Evolutionary conservation across 805 yeast species (phyloP).

Genomic region (Teunomyces atbi): DNA sequence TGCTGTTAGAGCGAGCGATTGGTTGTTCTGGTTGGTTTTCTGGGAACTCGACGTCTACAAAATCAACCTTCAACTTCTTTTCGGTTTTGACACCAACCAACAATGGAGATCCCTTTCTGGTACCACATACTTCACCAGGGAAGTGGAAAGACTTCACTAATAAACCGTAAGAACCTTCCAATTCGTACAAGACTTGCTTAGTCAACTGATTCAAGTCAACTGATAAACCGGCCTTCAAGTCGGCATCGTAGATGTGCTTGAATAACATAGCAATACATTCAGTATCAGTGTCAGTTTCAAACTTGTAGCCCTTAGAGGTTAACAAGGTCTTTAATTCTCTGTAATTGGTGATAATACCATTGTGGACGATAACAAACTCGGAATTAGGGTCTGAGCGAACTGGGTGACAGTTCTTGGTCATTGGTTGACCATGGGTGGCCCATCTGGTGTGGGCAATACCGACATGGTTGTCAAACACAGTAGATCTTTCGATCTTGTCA

Average conservation of each 20-base stretch:
- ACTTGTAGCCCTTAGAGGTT: slow-evolving; percentile 71
- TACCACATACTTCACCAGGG: slow-evolving; percentile 95
- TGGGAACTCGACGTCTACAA: slow-evolving; percentile 97
- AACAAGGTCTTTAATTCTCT: slow-evolving; percentile 85
- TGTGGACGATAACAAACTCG: slow-evolving; percentile 92
- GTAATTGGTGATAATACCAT: slow-evolving; percentile 97
- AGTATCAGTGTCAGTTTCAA: slow-evolving; percentile 94
- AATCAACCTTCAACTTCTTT: slow-evolving; percentile 92
- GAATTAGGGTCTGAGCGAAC: slow-evolving; percentile 81
- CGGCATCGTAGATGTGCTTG: slow-evolving; percentile 84
- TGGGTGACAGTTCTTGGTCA: slow-evolving; percentile 87
- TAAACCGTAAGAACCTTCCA: slow-evolving; percentile 97
- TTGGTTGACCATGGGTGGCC: slow-evolving; percentile 99
- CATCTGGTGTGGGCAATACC: slow-evolving; percentile 99
- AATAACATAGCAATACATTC: slow-evolving; percentile 96
- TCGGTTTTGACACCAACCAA: slow-evolving; percentile 97
- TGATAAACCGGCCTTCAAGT: slow-evolving; percentile 66
- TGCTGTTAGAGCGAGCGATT: slow-evolving; percentile 10
- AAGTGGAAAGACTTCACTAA: slow-evolving; percentile 87
- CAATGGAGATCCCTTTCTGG: slow-evolving; percentile 97
- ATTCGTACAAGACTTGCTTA: slow-evolving; percentile 85
- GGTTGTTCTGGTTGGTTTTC: slow-evolving; percentile 42
- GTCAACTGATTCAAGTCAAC: slow-evolving; percentile 90
- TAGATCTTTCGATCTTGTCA: slow-evolving; percentile 53
- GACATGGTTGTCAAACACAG: slow-evolving; percentile 76